These are phyloP conservation scores for Annulohypoxylon moriforme DNA, from an alignment of 495 filamentous ascomycete genomes.

Conservation along the genomic window DNA sequence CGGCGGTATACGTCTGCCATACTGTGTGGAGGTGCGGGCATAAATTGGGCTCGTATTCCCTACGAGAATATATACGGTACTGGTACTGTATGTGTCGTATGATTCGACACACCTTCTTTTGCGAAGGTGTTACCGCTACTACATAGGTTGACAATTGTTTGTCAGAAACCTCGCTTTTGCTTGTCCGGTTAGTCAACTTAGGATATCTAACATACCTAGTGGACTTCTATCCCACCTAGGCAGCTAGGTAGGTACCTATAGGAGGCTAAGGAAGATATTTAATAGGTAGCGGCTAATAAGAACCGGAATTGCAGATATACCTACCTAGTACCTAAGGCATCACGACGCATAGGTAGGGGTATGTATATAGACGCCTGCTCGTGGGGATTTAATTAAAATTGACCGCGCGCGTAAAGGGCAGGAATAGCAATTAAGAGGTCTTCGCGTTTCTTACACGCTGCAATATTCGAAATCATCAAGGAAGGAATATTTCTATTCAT, in stretches of 20 bases:
- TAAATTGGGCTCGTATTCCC: not conserved
- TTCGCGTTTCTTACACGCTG: conserved; percentile 2
- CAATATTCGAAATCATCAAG: not conserved
- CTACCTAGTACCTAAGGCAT: not conserved
- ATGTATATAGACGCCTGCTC: conserved; percentile 6
- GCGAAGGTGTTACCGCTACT: not conserved
- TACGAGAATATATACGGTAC: not conserved
- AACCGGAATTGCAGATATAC: not conserved
- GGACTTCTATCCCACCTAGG: not conserved
- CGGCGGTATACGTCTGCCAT: conserved; percentile 46
- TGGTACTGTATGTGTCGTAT: not conserved
- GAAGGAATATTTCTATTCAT: not conserved
- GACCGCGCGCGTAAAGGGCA: conserved; percentile 40
- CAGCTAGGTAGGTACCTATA: not conserved
- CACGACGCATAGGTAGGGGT: too few relatives aligned
- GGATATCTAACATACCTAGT: not conserved
- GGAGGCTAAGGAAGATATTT: not conserved
- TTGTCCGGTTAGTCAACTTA: not conserved
- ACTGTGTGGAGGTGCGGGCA: not conserved
- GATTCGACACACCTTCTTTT: too few relatives aligned
- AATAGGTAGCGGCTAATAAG: conserved; percentile 9
- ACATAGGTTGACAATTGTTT: not conserved
- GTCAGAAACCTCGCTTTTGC: not conserved
- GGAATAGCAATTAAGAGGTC: conserved; percentile 12
- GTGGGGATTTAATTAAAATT: conserved; percentile 14